These are phyloP conservation scores for Mycena filopes DNA, from an alignment of 768 basidiomycete species.

Conservation along the genomic window DNA sequence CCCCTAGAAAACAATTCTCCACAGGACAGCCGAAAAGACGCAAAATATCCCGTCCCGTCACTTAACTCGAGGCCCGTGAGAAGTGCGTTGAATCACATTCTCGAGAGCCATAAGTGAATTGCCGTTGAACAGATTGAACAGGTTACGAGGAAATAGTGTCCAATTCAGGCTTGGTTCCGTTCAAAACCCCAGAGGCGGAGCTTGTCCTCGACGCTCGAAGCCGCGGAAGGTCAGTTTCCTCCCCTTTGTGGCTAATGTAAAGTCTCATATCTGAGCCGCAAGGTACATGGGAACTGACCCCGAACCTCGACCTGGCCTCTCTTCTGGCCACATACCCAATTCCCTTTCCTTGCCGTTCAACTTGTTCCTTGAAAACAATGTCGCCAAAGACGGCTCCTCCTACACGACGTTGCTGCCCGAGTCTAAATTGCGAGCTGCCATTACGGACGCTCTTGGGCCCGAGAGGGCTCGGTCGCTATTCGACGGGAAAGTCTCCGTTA, in stretches of 20 bases:
- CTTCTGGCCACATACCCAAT: conserved; percentile 93
- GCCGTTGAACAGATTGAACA: conserved; percentile 68
- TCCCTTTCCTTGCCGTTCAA: conserved; percentile 89
- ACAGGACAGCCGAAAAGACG: conserved; percentile 33
- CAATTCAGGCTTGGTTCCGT: conserved; percentile 67
- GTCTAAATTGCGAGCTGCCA: conserved; percentile 65
- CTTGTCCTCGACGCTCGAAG: conserved; percentile 91
- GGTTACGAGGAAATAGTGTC: conserved; percentile 84
- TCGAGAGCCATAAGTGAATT: conserved; percentile 12
- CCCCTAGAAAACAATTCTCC: conserved; percentile 56
- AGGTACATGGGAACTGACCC: conserved; percentile 86
- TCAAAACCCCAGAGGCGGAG: conserved; percentile 58
- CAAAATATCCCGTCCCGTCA: conserved; percentile 63
- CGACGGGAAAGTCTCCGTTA: conserved; percentile 67
- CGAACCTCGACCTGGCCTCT: conserved; percentile 89
- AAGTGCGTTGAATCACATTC: conserved; percentile 49
- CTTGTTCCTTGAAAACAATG: conserved; percentile 65
- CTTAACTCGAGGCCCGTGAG: conserved; percentile 62
- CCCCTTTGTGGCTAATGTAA: neutral
- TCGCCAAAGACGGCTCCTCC: conserved; percentile 51
- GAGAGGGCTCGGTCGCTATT: conserved; percentile 67
- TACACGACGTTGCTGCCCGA: conserved; percentile 71
- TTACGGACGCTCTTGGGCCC: conserved; percentile 72
- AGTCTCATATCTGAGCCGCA: neutral
- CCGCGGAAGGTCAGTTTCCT: conserved; percentile 72